Conservation (phyloP, 2,329 filamentous ascomycete genomes). For the Sclerotinia spermophila region DNA sequence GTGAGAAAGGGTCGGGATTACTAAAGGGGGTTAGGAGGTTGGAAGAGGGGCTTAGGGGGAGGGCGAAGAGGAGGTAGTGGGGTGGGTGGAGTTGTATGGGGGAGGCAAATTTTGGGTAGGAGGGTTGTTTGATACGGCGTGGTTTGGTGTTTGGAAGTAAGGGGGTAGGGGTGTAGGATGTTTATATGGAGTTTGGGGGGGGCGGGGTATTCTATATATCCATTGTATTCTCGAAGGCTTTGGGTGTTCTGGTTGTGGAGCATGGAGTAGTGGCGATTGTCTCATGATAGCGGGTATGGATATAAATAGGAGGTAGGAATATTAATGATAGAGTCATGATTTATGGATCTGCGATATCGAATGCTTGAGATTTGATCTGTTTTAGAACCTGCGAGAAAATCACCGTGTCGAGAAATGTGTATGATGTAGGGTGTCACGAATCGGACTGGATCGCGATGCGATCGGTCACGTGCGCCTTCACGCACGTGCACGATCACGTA, state of each 20-base stretch:
- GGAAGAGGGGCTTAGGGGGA: slow-evolving; percentile 40
- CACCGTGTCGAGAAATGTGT: no score
- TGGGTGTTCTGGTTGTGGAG: neutral
- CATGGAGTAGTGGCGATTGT: no score
- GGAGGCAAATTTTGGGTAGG: neutral
- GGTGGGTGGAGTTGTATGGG: neutral
- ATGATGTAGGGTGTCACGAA: no score
- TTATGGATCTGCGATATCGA: no score
- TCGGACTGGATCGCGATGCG: no score
- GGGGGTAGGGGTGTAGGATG: neutral
- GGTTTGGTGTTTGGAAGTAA: neutral
- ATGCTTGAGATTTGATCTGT: neutral
- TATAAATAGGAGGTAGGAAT: neutral
- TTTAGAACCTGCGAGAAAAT: no score
- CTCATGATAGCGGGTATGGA: no score
- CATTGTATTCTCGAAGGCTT: neutral
- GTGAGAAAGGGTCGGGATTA: slow-evolving; percentile 74
- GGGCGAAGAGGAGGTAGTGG: slow-evolving; percentile 15
- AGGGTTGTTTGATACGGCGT: neutral
- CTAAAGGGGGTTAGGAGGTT: slow-evolving; percentile 65
- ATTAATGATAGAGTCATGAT: neutral
- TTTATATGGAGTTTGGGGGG: neutral
- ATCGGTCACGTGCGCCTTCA: no score
- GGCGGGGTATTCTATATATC: neutral
- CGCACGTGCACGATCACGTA: no score